A percentile compares a stretch with the other conserved stretches of the same genome.
Evolutionary conservation across 1,284 basidiomycete species (phyloP).

Genomic region (Omphalotus olearius): DNA sequence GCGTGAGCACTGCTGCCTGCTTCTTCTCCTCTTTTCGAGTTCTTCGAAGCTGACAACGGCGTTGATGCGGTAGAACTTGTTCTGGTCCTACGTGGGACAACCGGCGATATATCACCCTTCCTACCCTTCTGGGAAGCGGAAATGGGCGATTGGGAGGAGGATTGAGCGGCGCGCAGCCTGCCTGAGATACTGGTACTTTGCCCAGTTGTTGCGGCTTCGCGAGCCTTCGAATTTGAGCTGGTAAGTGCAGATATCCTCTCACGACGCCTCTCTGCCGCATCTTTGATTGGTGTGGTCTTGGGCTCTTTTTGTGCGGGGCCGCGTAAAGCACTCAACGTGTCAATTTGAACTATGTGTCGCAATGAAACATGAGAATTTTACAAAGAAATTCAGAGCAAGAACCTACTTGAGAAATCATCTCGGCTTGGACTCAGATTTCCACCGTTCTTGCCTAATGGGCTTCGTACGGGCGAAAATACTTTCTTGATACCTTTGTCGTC

Average conservation of each 20-base stretch:
- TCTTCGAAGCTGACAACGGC: neutral
- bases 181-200: neutral
- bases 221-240: neutral
- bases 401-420: slow-evolving; percentile 26
- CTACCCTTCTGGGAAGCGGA: neutral
- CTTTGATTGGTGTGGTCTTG: neutral
- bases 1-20: neutral
- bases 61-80: slow-evolving; percentile 1
- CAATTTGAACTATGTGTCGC: slow-evolving; percentile 19
- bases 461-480: slow-evolving; percentile 36
- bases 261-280: neutral
- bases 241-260: neutral
- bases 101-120: neutral
- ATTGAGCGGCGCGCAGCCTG: neutral
- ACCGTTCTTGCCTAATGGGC: slow-evolving; percentile 33
- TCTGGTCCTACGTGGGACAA: neutral
- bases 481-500: slow-evolving; percentile 21
- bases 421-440: slow-evolving; percentile 14
- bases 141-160: neutral
- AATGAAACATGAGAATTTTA: neutral
- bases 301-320: slow-evolving; percentile 3
- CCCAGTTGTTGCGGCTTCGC: neutral
- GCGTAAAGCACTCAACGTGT: slow-evolving; percentile 15
- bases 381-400: neutral
- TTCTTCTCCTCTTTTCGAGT: neutral